A percentile compares a stretch with the other conserved stretches of the same genome.
Conservation (phyloP, 805 yeast genomes). For the Teunomyces stri region DNA sequence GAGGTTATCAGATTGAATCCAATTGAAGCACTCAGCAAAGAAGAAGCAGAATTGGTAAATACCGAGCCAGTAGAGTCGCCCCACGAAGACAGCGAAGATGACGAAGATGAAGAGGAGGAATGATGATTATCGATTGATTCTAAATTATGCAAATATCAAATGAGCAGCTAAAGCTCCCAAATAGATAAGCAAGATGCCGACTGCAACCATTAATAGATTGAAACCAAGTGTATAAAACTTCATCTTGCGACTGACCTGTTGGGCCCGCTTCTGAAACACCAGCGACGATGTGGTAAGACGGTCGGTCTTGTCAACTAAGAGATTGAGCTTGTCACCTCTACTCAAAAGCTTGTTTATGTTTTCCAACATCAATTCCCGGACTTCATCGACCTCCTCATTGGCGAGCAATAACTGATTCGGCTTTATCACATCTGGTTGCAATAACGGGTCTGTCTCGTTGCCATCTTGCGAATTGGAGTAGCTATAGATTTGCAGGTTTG, state of each 20-base stretch:
- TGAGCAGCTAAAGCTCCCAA: slow-evolving; percentile 45
- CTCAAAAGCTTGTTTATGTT: slow-evolving; percentile 69
- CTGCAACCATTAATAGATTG: slow-evolving; percentile 22
- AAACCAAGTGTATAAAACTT: slow-evolving; percentile 65
- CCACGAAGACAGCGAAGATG: slow-evolving; percentile 9
- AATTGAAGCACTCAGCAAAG: slow-evolving; percentile 29
- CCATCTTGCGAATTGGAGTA: slow-evolving; percentile 22
- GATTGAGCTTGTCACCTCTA: slow-evolving; percentile 74
- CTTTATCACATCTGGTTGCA: slow-evolving; percentile 22
- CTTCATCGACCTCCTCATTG: slow-evolving; percentile 60
- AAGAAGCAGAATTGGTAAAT: slow-evolving; percentile 35
- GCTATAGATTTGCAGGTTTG: slow-evolving; percentile 33
- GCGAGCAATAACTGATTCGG: slow-evolving; percentile 41
- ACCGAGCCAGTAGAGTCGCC: slow-evolving; percentile 17
- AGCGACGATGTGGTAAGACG: slow-evolving; percentile 63
- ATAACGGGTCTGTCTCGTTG: slow-evolving; percentile 16
- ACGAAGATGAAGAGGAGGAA: slow-evolving; percentile 8
- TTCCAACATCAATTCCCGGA: slow-evolving; percentile 65
- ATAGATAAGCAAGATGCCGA: slow-evolving; percentile 35
- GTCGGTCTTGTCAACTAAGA: slow-evolving; percentile 77
- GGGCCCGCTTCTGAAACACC: slow-evolving; percentile 69
- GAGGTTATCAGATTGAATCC: slow-evolving; percentile 23
- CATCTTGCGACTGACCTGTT: slow-evolving; percentile 58
- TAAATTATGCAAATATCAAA: slow-evolving; percentile 15
- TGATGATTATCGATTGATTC: not conserved